phyloP scores from a whole-genome alignment of 352 stramenopile species.

The Globisporangium splendens region DNA sequence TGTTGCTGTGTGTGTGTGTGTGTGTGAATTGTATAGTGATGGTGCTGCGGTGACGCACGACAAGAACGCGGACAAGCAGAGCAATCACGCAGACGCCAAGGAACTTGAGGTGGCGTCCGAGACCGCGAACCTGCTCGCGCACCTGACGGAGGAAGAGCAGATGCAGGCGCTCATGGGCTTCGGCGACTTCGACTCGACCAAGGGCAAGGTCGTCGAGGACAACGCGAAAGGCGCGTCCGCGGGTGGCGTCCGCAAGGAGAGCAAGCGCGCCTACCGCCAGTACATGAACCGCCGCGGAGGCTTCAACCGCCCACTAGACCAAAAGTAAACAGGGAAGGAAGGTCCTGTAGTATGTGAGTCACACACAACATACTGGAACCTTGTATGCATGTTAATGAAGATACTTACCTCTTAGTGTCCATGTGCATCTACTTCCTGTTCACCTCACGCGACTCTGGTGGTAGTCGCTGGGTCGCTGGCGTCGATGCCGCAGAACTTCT shows the following conservation, averaged over 20 bases:
- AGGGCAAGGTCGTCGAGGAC: constrained; percentile 91
- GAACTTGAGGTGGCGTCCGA: neutral
- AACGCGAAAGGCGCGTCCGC: constrained; percentile 82
- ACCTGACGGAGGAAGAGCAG: constrained; percentile 73
- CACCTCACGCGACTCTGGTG: neutral
- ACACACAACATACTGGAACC: too few species aligned
- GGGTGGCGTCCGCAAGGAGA: constrained; percentile 86
- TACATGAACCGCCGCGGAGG: constrained; percentile 97
- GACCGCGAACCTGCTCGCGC: constrained; percentile 8
- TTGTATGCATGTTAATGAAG: too few species aligned
- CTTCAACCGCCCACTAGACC: constrained; percentile 94
- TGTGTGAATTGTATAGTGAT: neutral
- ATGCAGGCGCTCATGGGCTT: constrained; percentile 88
- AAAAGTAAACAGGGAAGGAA: constrained; percentile 19
- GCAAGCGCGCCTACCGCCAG: constrained; percentile 94
- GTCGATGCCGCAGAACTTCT: constrained; percentile 2
- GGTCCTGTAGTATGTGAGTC: too few species aligned
- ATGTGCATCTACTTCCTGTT: neutral
- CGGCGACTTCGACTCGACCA: constrained; percentile 91
- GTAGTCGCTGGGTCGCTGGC: constrained; percentile 1
- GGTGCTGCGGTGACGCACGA: neutral
- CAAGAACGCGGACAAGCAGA: neutral
- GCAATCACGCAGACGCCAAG: constrained; percentile 1
- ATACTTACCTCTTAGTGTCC: neutral
- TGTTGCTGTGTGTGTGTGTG: neutral